Evolutionary conservation across 768 basidiomycete species (phyloP).

Genomic region (Leccinum truebloodii): DNA sequence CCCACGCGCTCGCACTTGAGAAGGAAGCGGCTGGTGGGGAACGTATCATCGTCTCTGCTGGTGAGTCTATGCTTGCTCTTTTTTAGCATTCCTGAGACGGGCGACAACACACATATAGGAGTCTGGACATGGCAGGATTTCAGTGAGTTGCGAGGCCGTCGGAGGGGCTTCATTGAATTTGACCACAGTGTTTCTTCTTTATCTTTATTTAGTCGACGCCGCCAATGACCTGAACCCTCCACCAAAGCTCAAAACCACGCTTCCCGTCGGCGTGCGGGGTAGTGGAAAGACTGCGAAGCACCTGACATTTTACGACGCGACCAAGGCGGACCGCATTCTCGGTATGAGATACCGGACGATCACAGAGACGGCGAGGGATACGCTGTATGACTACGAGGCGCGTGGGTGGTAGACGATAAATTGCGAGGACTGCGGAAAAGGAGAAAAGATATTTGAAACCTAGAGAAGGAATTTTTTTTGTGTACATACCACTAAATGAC

Average conservation of each 20-base stretch:
- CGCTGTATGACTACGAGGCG: background rate
- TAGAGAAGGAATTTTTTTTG: background rate
- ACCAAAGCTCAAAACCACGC: background rate
- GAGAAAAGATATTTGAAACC: background rate
- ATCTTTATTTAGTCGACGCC: background rate
- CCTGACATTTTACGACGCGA: background rate
- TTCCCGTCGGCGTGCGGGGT: background rate
- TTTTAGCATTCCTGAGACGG: background rate
- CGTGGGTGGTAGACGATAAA: background rate
- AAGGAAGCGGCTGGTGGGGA: background rate
- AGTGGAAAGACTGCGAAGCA: background rate
- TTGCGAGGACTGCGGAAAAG: background rate
- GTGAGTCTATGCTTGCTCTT: background rate
- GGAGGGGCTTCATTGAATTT: background rate
- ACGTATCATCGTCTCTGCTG: background rate
- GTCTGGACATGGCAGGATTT: background rate
- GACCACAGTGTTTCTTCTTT: background rate
- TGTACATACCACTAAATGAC: background rate
- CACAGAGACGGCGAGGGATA: background rate
- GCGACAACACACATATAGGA: background rate
- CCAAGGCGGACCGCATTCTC: background rate
- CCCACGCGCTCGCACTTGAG: background rate
- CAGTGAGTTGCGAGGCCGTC: background rate
- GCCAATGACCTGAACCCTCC: background rate
- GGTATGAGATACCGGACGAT: background rate